Percentiles rank a stretch among this genome's conserved stretches.
Evolutionary conservation across 768 basidiomycete species (phyloP).

Genomic region (Russula emetica): DNA sequence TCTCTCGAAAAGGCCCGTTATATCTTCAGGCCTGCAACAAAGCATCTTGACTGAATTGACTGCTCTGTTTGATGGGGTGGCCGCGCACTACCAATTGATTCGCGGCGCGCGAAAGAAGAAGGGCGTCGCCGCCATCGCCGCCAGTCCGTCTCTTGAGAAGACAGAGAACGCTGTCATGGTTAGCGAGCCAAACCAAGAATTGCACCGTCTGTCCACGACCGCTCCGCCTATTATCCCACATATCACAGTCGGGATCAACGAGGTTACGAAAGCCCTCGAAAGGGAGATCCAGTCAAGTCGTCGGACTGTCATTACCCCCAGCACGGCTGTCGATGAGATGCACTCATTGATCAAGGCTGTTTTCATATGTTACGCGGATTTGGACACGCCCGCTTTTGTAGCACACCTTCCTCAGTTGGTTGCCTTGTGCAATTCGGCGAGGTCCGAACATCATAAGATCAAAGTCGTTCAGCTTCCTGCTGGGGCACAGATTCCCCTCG

Average conservation of each 20-base stretch:
- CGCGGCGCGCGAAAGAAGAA: conserved; percentile 20
- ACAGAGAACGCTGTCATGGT: not conserved
- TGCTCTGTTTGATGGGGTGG: conserved; percentile 47
- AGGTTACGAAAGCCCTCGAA: conserved; percentile 73
- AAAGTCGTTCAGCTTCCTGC: conserved; percentile 62
- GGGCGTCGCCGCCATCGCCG: not conserved
- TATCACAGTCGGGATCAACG: conserved; percentile 68
- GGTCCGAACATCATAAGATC: conserved; percentile 32
- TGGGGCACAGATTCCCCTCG: conserved; percentile 59
- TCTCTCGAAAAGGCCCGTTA: conserved; percentile 49
- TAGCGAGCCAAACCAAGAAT: not conserved
- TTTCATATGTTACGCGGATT: conserved; percentile 69
- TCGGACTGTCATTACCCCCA: conserved; percentile 2
- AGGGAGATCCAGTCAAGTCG: conserved; percentile 39
- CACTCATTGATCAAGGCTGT: conserved; percentile 37
- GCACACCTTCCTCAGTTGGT: conserved; percentile 74
- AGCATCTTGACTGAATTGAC: conserved; percentile 49
- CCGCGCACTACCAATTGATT: conserved; percentile 38
- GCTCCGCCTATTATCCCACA: conserved; percentile 45
- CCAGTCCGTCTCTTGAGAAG: conserved; percentile 2
- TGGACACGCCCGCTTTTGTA: conserved; percentile 67
- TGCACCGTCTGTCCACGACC: conserved; percentile 3
- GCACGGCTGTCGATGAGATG: not conserved
- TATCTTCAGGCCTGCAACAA: conserved; percentile 62
- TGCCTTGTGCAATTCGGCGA: conserved; percentile 63